phyloP scores from a whole-genome alignment of 257 asterid genomes.

The Nicotiana undulata region DNA sequence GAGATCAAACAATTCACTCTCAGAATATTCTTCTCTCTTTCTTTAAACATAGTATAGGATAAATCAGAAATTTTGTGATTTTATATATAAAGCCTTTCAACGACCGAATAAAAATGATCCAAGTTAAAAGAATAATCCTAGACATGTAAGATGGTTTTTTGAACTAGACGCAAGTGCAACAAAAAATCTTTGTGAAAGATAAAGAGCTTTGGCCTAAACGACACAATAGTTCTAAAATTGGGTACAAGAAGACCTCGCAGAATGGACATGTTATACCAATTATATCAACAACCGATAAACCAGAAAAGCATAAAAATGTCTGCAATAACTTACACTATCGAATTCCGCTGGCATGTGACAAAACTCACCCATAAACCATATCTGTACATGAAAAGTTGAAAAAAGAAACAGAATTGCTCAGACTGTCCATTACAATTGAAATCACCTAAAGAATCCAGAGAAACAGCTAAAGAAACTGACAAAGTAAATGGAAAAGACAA shows the following conservation, averaged over 20 bases:
- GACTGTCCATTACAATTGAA: background rate
- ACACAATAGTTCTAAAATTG: background rate
- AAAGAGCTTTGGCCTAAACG: background rate
- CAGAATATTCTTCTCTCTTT: background rate
- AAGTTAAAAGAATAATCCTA: background rate
- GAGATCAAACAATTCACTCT: slow-evolving; percentile 3
- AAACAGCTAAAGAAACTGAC: background rate
- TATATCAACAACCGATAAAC: background rate
- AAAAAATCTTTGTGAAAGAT: background rate
- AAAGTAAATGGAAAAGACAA: background rate
- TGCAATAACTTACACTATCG: slow-evolving; percentile 50
- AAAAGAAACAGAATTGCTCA: slow-evolving; percentile 7
- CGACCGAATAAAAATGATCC: background rate
- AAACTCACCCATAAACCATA: slow-evolving; percentile 77
- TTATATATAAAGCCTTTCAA: background rate
- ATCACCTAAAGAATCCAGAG: background rate
- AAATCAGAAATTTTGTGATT: background rate
- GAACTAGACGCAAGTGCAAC: background rate
- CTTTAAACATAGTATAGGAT: background rate
- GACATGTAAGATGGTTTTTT: background rate
- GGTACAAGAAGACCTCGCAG: background rate
- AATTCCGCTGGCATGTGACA: slow-evolving; percentile 61
- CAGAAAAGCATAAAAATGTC: background rate
- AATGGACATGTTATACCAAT: background rate
- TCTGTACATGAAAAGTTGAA: slow-evolving; percentile 35